Evolutionary conservation across 2,329 filamentous ascomycete species (phyloP).

Genomic region (Fusarium paranaense): DNA sequence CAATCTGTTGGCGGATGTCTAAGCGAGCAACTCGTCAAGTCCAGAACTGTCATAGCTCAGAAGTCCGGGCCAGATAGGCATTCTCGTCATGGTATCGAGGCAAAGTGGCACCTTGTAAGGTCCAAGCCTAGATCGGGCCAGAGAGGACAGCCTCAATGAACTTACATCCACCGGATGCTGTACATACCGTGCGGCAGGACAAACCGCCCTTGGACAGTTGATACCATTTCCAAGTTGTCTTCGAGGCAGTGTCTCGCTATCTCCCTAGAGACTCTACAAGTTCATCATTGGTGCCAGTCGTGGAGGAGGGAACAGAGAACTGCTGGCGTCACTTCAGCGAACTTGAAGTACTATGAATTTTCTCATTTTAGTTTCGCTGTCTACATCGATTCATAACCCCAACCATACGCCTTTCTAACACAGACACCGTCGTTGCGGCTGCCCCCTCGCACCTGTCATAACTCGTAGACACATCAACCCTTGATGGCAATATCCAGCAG

Average conservation of each 20-base stretch:
- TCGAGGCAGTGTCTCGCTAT: background rate
- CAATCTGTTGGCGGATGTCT: background rate
- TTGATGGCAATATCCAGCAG: background rate
- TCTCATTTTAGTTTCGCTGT: background rate
- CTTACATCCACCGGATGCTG: background rate
- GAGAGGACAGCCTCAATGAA: background rate
- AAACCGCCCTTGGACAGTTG: background rate
- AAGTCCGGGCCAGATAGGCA: background rate
- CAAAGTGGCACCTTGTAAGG: background rate
- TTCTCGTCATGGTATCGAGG: background rate
- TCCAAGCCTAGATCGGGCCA: background rate
- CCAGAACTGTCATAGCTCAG: background rate
- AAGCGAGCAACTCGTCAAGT: background rate
- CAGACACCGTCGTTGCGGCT: background rate
- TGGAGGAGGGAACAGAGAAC: background rate
- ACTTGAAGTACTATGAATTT: background rate
- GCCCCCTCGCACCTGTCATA: conserved; percentile 1
- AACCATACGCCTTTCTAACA: background rate
- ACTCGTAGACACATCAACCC: conserved; percentile 14
- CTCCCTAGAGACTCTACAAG: background rate
- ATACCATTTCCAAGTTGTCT: background rate
- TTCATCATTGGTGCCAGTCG: background rate
- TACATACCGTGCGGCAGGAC: background rate
- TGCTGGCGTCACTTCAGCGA: background rate
- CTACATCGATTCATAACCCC: background rate